Conservation (phyloP, 352 stramenopile genomes). For the Globisporangium emineosum region DNA sequence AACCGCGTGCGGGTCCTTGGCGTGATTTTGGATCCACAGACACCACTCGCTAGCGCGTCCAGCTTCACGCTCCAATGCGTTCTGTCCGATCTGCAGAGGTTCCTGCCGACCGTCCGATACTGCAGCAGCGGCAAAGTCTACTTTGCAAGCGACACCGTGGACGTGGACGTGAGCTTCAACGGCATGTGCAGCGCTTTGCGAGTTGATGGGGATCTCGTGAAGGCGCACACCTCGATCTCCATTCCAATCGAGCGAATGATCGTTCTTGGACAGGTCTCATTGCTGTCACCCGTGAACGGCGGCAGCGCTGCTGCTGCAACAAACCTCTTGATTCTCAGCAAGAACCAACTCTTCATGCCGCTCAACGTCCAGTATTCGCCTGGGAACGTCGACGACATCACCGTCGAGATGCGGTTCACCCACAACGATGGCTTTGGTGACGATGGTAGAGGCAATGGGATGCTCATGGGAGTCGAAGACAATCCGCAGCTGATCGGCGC, state of each 20-base stretch:
- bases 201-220: neutral
- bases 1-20: slow-evolving; percentile 10
- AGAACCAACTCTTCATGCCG: slow-evolving; percentile 12
- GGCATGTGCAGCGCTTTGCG: slow-evolving; percentile 18
- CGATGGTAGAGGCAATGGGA: slow-evolving; percentile 13
- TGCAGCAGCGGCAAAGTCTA: slow-evolving; percentile 17
- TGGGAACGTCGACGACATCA: slow-evolving; percentile 20
- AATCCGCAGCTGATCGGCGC: neutral
- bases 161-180: slow-evolving; percentile 1
- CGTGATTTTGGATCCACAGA: neutral
- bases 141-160: slow-evolving; percentile 11
- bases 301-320: slow-evolving; percentile 4
- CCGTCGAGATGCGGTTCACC: slow-evolving; percentile 15
- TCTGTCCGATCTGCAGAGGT: slow-evolving; percentile 20
- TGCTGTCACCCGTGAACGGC: neutral
- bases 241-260: slow-evolving; percentile 17
- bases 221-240: slow-evolving; percentile 13
- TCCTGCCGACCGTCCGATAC: slow-evolving; percentile 22
- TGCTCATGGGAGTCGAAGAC: slow-evolving; percentile 25
- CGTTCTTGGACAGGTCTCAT: slow-evolving; percentile 16
- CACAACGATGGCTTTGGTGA: neutral
- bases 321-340: slow-evolving; percentile 10
- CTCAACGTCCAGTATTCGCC: slow-evolving; percentile 18
- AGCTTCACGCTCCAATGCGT: slow-evolving; percentile 18
- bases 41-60: neutral